Percentiles rank a stretch among this genome's conserved stretches.
phyloP scores from a whole-genome alignment of 1,139 yeast genomes.

The Suhomyces yuchorum region DNA sequence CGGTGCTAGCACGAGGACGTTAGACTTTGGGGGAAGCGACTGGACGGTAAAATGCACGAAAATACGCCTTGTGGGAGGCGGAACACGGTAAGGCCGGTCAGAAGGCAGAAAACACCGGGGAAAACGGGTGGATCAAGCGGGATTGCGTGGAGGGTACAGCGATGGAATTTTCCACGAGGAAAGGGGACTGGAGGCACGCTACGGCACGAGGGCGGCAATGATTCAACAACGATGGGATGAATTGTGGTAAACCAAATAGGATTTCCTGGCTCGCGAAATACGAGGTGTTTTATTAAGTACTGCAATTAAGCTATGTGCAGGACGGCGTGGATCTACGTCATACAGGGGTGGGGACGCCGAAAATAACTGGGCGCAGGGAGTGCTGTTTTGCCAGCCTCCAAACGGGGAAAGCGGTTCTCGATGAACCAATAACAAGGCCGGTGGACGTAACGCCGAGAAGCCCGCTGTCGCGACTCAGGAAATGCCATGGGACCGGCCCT shows the following conservation, averaged over 20 bases:
- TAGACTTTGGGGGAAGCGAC: not conserved
- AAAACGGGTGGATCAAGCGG: not conserved
- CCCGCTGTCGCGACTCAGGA: too few relatives aligned
- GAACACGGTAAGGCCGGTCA: not conserved
- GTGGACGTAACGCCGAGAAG: not conserved
- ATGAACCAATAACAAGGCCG: not conserved
- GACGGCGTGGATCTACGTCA: slow-evolving; percentile 1
- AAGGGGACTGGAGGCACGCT: not conserved
- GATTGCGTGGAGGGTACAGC: too few relatives aligned
- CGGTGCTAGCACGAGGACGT: not conserved
- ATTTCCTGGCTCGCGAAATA: not conserved
- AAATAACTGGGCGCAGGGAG: not conserved
- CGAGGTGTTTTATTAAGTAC: not conserved
- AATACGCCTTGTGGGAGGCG: not conserved
- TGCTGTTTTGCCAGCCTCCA: not conserved
- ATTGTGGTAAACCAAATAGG: not conserved
- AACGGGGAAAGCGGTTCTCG: not conserved
- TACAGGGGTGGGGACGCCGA: not conserved
- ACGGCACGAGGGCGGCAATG: not conserved
- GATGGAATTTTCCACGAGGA: too few relatives aligned
- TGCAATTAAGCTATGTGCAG: not conserved
- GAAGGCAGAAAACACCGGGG: not conserved
- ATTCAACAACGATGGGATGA: not conserved
- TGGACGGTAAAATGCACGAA: not conserved
- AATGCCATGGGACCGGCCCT: too few relatives aligned